Evolutionary conservation across 148 eudicot species (phyloP).

Genomic region (Rhododendron vialii): DNA sequence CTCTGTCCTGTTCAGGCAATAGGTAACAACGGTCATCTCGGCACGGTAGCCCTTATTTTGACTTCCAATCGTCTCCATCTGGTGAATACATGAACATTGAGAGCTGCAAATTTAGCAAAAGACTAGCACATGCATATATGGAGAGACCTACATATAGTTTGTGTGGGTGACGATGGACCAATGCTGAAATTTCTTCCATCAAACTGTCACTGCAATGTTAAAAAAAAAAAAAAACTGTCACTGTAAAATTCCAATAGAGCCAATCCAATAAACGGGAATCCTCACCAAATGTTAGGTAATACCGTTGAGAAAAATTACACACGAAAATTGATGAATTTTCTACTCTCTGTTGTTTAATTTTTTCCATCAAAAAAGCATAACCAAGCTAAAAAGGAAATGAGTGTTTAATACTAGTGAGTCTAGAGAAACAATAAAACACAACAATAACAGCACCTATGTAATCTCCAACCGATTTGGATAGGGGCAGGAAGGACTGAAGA

Average conservation of each 20-base stretch:
- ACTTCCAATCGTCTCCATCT: slow-evolving; percentile 72
- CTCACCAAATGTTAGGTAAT: neutral
- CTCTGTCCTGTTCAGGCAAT: slow-evolving; percentile 54
- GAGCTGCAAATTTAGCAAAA: slow-evolving; percentile 6
- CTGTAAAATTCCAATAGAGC: slow-evolving; percentile 28
- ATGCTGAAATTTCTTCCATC: slow-evolving; percentile 66
- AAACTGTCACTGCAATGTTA: slow-evolving; percentile 46
- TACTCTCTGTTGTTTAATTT: neutral
- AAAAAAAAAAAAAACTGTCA: slow-evolving; percentile 28
- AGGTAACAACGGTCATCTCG: slow-evolving; percentile 69
- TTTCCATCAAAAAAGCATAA: neutral
- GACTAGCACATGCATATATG: neutral
- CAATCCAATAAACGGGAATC: neutral
- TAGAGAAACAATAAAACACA: neutral
- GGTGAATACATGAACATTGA: slow-evolving; percentile 11
- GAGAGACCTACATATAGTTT: slow-evolving; percentile 53
- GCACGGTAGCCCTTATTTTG: slow-evolving; percentile 73
- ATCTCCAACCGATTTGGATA: neutral
- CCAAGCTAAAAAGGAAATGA: neutral
- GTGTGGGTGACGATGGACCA: slow-evolving; percentile 81
- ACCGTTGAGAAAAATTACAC: neutral
- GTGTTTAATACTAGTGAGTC: neutral
- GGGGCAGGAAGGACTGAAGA: neutral
- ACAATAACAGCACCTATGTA: neutral
- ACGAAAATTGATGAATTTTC: neutral